Conservation (phyloP, 768 basidiomycete species). For the Suillus bovinus region DNA sequence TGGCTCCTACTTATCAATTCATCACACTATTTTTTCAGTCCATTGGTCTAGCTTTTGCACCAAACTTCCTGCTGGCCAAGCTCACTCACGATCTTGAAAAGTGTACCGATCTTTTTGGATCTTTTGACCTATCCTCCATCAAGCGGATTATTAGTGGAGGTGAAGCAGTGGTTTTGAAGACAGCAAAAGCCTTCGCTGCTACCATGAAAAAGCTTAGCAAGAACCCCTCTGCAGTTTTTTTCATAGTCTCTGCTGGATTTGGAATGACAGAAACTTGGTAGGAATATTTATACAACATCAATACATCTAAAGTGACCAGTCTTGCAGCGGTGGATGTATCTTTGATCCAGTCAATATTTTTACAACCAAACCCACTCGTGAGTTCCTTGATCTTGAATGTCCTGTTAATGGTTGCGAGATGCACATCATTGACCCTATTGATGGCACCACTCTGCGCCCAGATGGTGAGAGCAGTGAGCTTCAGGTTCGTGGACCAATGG, state of each 20-base stretch:
- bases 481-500: constrained; percentile 41
- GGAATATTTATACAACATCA: too few relatives aligned
- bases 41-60: constrained; percentile 35
- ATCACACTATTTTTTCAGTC: constrained; percentile 20
- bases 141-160: constrained; percentile 42
- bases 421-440: constrained; percentile 35
- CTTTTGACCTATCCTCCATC: constrained; percentile 38
- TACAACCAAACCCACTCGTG: constrained; percentile 19
- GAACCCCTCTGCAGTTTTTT: constrained; percentile 13
- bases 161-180: constrained; percentile 41
- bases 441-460: constrained; percentile 27
- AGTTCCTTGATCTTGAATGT: constrained; percentile 41
- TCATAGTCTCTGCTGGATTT: constrained; percentile 31
- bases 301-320: too few relatives aligned
- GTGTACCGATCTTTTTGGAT: constrained; percentile 23
- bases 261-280: too few relatives aligned
- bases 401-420: constrained; percentile 33
- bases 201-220: constrained; percentile 30
- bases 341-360: constrained; percentile 34
- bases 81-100: constrained; percentile 34
- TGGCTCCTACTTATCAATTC: constrained; percentile 8
- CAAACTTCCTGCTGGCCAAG: constrained; percentile 45
- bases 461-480: constrained; percentile 40
- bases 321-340: constrained; percentile 41
- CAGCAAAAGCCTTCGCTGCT: constrained; percentile 38